Conservation (phyloP, 2,329 filamentous ascomycete genomes). For the Phaeophleospora eucalypticola region DNA sequence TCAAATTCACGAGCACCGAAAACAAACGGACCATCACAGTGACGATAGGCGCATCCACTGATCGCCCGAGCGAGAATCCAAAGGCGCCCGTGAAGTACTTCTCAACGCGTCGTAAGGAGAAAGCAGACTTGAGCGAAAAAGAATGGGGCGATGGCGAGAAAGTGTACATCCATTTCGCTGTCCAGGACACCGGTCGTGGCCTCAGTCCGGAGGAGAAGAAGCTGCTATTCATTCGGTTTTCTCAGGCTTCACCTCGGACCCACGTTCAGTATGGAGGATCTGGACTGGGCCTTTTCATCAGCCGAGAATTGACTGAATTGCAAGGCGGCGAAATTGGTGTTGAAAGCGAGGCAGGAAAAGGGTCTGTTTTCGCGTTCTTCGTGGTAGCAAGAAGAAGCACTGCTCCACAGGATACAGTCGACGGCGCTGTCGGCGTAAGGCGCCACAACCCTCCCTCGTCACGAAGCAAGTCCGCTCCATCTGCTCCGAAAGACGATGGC, state of each 20-base stretch:
- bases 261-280: slow-evolving; percentile 77
- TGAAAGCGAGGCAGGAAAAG: slow-evolving; percentile 60
- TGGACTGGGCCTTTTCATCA: slow-evolving; percentile 75
- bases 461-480: slow-evolving; percentile 16
- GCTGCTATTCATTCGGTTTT: slow-evolving; percentile 72
- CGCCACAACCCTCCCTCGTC: slow-evolving; percentile 10
- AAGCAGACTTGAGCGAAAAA: slow-evolving; percentile 46
- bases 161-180: slow-evolving; percentile 66
- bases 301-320: slow-evolving; percentile 71
- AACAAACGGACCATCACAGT: slow-evolving; percentile 61
- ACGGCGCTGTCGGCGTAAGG: slow-evolving; percentile 13
- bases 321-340: slow-evolving; percentile 79
- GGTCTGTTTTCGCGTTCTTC: slow-evolving; percentile 74
- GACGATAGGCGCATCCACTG: slow-evolving; percentile 59
- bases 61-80: slow-evolving; percentile 46
- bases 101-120: slow-evolving; percentile 50
- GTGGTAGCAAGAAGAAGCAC: slow-evolving; percentile 61
- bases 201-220: slow-evolving; percentile 67
- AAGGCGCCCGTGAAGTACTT: slow-evolving; percentile 56
- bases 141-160: slow-evolving; percentile 69
- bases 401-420: slow-evolving; percentile 30
- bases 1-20: slow-evolving; percentile 72
- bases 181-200: slow-evolving; percentile 68
- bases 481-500: slow-evolving; percentile 4
- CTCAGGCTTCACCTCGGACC: slow-evolving; percentile 70